These are phyloP conservation scores for Heteromeles arbutifolia DNA, from an alignment of 306 rosid species.

Conservation along the genomic window DNA sequence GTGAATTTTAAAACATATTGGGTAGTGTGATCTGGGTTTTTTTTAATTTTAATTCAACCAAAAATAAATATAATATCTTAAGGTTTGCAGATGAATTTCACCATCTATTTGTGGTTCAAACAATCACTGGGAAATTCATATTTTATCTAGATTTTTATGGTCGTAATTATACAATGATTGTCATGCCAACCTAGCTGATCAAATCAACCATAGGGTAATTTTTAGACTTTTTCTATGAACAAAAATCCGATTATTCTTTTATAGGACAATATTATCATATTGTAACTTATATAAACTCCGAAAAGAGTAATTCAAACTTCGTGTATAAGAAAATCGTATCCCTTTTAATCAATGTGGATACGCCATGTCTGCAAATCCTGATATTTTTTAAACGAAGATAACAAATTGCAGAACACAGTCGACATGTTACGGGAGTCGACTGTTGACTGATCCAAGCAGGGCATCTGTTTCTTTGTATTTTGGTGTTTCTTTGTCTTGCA, in stretches of 20 bases:
- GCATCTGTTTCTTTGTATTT: neutral
- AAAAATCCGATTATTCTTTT: neutral
- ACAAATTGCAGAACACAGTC: neutral
- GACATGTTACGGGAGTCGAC: neutral
- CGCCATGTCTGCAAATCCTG: too few species aligned
- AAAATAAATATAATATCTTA: neutral
- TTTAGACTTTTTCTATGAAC: neutral
- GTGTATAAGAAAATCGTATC: too few species aligned
- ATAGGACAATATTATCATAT: too few species aligned
- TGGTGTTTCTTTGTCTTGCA: constrained; percentile 11
- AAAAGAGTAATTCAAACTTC: too few species aligned
- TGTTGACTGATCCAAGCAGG: neutral
- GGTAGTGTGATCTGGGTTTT: constrained; percentile 18
- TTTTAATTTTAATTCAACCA: neutral
- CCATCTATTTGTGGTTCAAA: neutral
- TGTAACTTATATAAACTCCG: too few species aligned
- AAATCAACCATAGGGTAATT: neutral
- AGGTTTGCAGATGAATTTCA: constrained; percentile 28
- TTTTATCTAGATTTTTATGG: constrained; percentile 12
- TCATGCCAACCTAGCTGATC: constrained; percentile 28
- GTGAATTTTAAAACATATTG: constrained; percentile 16
- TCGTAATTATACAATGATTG: constrained; percentile 39
- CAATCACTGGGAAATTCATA: constrained; percentile 7
- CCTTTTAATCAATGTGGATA: too few species aligned
- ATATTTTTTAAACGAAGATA: neutral